Evolutionary conservation across 75 land plant genomes (phyloP), one percentile per base, ranked within the genome.

Genomic region (Picea sitchensis): DNA sequence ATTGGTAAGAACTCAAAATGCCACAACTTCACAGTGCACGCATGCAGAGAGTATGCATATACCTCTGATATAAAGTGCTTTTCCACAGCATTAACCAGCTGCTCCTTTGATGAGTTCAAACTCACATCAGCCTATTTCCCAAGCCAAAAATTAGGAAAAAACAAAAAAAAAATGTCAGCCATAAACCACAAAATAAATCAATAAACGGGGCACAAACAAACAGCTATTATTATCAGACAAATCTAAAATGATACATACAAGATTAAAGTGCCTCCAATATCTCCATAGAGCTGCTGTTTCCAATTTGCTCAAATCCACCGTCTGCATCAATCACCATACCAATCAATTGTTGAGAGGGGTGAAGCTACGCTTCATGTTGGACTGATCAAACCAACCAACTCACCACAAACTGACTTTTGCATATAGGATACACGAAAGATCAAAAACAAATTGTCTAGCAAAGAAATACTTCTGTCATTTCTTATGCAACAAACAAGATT

Each of bases 11-110:
- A 20, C n/a, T 18, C 18, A 60, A 18, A 18, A 18, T n/a, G 21
- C 18, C 18, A 18, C 21, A 60, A 60, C 18, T 60, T n/a, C 21
- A 17, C 4, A 76, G 14, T 41, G 21, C 21, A 60, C 2, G 62
- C n/a, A 17, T 69, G 73, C 47, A 36, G 76, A 2, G 13, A 74
- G 32, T 26, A 13, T 5, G 31, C 80, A 59, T 64, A 61, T 74
- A 93, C 95, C 93, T 87, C 89, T 64, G 92, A 80, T 47, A 81
- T 71, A 81, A 94, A 94, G 75, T 94, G 96, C 57, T 79, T 88
- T 38, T 84, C 86, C 26, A 94, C 92, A 5, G 77, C 86, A 57
- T 84, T 62, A 58, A 94, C 58, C 72, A 94, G 83, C 68, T 94
- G 92, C 59, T 92, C 89, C 86, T 88, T 92, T 2, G 96, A 83